phyloP scores from a whole-genome alignment of 305 asterid species.

The Fraxinus ornus region DNA sequence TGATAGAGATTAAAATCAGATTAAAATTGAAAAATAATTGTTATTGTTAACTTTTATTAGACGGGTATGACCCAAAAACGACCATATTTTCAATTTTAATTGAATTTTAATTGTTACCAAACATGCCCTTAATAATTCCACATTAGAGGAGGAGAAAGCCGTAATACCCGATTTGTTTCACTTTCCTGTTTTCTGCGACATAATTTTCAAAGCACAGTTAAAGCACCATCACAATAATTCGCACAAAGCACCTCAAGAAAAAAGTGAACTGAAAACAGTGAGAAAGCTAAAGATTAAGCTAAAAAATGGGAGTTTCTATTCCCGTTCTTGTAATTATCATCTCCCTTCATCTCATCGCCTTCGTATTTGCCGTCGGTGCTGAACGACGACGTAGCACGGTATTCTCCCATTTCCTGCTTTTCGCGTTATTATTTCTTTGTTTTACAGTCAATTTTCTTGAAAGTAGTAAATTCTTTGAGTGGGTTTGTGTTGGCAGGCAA shows the following conservation, averaged over 20 bases:
- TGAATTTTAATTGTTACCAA: too few relatives aligned
- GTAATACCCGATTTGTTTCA: constrained; percentile 13
- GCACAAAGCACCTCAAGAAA: not conserved
- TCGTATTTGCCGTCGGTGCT: constrained; percentile 90
- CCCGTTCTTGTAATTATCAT: constrained; percentile 56
- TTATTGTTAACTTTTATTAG: too few relatives aligned
- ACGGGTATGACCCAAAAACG: too few relatives aligned
- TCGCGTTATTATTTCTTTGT: not conserved
- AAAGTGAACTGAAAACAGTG: not conserved
- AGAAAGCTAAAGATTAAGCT: not conserved
- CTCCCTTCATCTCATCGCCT: constrained; percentile 79
- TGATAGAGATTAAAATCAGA: too few relatives aligned
- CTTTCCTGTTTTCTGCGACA: constrained; percentile 14
- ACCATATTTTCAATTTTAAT: too few relatives aligned
- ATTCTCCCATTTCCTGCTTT: constrained; percentile 17
- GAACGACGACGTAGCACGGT: constrained; percentile 98
- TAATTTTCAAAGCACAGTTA: not conserved
- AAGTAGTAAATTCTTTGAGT: not conserved
- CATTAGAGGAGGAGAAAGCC: not conserved
- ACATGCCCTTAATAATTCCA: not conserved
- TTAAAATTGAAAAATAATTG: too few relatives aligned
- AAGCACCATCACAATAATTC: constrained; percentile 20
- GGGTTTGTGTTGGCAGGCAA: constrained; percentile 48
- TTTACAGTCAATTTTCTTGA: not conserved
- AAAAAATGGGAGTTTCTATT: constrained; percentile 66